These are phyloP conservation scores for Colletotrichum tabaci DNA, from an alignment of 2,329 filamentous ascomycete species.

Conservation along the genomic window DNA sequence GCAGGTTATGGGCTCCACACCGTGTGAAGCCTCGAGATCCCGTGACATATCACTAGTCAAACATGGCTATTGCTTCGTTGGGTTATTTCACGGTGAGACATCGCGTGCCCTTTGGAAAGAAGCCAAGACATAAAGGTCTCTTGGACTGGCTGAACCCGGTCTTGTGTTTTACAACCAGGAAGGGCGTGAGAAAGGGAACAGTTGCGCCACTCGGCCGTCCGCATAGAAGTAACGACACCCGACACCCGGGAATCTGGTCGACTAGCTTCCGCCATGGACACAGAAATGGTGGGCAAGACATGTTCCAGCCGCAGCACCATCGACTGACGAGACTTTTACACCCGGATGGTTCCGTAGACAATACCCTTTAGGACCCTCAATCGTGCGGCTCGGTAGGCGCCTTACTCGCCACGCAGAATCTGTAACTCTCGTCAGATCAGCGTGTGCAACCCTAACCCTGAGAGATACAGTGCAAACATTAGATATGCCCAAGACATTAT, in stretches of 20 bases:
- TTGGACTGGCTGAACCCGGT: constrained; percentile 14
- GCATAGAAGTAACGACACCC: constrained; percentile 20
- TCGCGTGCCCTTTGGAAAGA: constrained; percentile 1
- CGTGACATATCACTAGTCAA: constrained; percentile 35
- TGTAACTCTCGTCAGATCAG: background rate
- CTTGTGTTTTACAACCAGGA: constrained; percentile 13
- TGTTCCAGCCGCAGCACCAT: constrained; percentile 23
- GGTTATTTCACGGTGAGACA: constrained; percentile 13
- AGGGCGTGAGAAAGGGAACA: background rate
- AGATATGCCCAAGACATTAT: background rate
- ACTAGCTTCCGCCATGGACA: constrained; percentile 15
- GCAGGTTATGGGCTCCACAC: constrained; percentile 17
- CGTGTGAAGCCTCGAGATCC: constrained; percentile 23
- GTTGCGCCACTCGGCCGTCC: constrained; percentile 20
- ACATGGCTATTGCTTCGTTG: constrained; percentile 9
- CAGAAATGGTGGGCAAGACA: constrained; percentile 21
- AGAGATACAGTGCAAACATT: background rate
- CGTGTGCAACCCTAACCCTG: constrained; percentile 31
- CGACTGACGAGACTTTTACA: background rate
- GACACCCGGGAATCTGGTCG: constrained; percentile 31
- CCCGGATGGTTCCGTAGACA: background rate
- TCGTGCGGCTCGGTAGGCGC: background rate
- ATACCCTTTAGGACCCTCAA: background rate
- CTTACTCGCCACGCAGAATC: background rate
- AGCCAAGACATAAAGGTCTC: background rate